Conservation (phyloP, 2,329 filamentous ascomycete genomes). For the Curvularia hawaiiensis region DNA sequence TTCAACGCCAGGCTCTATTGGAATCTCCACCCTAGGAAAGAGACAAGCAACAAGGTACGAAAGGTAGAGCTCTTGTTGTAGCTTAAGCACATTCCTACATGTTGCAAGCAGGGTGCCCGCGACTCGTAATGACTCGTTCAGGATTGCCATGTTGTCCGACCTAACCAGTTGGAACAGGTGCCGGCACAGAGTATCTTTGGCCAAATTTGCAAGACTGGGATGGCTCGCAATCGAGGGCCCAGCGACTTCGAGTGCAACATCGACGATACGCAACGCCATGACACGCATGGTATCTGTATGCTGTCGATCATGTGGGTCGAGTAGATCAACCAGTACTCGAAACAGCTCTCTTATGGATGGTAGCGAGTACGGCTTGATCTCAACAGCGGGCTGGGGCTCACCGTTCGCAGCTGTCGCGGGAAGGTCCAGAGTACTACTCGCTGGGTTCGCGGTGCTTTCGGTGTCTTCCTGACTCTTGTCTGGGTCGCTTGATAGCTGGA, state of each 20-base stretch:
- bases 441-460: slow-evolving; percentile 47
- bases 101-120: slow-evolving; percentile 89
- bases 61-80: slow-evolving; percentile 95
- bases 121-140: slow-evolving; percentile 91
- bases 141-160: slow-evolving; percentile 93
- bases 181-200: slow-evolving; percentile 90
- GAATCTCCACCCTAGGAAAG: slow-evolving; percentile 93
- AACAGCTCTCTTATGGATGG: slow-evolving; percentile 95
- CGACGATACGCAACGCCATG: slow-evolving; percentile 96
- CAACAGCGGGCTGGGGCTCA: slow-evolving; percentile 55
- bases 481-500: slow-evolving; percentile 38
- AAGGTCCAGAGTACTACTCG: slow-evolving; percentile 52
- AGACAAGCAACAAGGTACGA: slow-evolving; percentile 94
- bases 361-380: slow-evolving; percentile 86
- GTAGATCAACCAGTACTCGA: slow-evolving; percentile 86
- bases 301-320: slow-evolving; percentile 90
- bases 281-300: slow-evolving; percentile 95
- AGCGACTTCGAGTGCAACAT: slow-evolving; percentile 94
- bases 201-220: slow-evolving; percentile 82
- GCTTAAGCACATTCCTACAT: slow-evolving; percentile 85
- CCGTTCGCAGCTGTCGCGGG: slow-evolving; percentile 45
- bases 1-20: slow-evolving; percentile 86
- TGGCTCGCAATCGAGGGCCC: slow-evolving; percentile 94
- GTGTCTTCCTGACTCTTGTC: slow-evolving; percentile 44
- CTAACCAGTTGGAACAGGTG: slow-evolving; percentile 95